phyloP scores from a whole-genome alignment of 2,329 filamentous ascomycete species.

The Cytospora schulzeri region DNA sequence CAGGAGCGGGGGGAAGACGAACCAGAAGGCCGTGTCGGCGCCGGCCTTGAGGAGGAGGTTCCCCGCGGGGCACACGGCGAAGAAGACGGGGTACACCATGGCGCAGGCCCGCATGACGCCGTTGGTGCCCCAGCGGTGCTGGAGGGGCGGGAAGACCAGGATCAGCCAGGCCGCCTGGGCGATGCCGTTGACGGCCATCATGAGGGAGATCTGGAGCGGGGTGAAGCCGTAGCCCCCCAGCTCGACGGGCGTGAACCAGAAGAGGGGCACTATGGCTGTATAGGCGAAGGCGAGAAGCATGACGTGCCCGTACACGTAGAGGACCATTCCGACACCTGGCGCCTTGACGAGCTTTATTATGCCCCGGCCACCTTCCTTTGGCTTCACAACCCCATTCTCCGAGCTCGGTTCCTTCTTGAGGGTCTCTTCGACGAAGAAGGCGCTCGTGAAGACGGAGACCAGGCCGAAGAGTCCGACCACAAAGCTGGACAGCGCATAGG shows the following conservation, averaged over 20 bases:
- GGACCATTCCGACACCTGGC: slow-evolving; percentile 66
- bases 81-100: slow-evolving; percentile 64
- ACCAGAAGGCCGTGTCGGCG: slow-evolving; percentile 57
- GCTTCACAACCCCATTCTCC: slow-evolving; percentile 26
- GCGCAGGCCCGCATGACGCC: slow-evolving; percentile 63
- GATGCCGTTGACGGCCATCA: slow-evolving; percentile 65
- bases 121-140: slow-evolving; percentile 67
- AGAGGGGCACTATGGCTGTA: slow-evolving; percentile 70
- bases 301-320: slow-evolving; percentile 66
- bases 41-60: slow-evolving; percentile 57
- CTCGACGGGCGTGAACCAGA: slow-evolving; percentile 63
- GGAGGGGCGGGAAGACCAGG: slow-evolving; percentile 68
- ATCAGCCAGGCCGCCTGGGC: slow-evolving; percentile 74
- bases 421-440: slow-evolving; percentile 66
- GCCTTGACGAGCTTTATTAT: slow-evolving; percentile 58
- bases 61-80: slow-evolving; percentile 54
- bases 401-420: slow-evolving; percentile 38
- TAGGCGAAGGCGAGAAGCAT: slow-evolving; percentile 72
- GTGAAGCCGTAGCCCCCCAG: slow-evolving; percentile 69
- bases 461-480: slow-evolving; percentile 56
- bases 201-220: slow-evolving; percentile 63
- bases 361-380: slow-evolving; percentile 40
- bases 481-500: slow-evolving; percentile 68
- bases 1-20: slow-evolving; percentile 46
- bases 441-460: slow-evolving; percentile 52